phyloP scores from a whole-genome alignment of 306 rosid species.

The Sicyos edulis region DNA sequence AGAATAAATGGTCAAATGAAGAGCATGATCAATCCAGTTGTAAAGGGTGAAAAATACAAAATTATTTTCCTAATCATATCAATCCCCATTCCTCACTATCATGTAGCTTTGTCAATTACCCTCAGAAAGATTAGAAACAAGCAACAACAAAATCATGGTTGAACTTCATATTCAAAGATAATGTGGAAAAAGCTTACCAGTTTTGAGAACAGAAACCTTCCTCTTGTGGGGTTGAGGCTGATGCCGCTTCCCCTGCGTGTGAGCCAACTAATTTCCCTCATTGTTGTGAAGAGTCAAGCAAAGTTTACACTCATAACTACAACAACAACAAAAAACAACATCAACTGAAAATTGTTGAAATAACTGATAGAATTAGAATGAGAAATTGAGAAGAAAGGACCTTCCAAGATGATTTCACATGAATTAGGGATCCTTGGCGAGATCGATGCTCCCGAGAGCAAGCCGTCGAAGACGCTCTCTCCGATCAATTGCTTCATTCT shows the following conservation, averaged over 20 bases:
- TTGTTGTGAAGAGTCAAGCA: conserved; percentile 89
- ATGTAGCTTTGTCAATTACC: too few relatives aligned
- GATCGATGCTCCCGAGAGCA: conserved; percentile 90
- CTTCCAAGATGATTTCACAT: conserved; percentile 98
- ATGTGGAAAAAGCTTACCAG: too few relatives aligned
- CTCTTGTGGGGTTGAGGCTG: too few relatives aligned
- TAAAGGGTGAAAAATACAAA: too few relatives aligned
- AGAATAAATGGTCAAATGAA: too few relatives aligned
- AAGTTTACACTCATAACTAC: conserved; percentile 87
- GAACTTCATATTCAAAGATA: too few relatives aligned
- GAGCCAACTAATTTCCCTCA: conserved; percentile 96
- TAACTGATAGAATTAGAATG: background rate
- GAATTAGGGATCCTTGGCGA: conserved; percentile 91
- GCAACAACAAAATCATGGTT: too few relatives aligned
- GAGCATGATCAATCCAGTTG: too few relatives aligned
- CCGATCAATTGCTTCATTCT: conserved; percentile 93
- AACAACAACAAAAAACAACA: conserved; percentile 6
- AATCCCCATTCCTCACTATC: too few relatives aligned
- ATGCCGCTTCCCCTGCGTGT: conserved; percentile 90
- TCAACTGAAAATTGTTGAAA: background rate
- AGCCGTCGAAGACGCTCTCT: conserved; percentile 91
- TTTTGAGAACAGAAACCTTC: too few relatives aligned
- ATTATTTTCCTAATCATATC: too few relatives aligned
- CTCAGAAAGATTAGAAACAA: too few relatives aligned
- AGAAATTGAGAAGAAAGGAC: conserved; percentile 7